Evolutionary conservation across 495 filamentous ascomycete genomes (phyloP).

Genomic region (Penicillium herquei): DNA sequence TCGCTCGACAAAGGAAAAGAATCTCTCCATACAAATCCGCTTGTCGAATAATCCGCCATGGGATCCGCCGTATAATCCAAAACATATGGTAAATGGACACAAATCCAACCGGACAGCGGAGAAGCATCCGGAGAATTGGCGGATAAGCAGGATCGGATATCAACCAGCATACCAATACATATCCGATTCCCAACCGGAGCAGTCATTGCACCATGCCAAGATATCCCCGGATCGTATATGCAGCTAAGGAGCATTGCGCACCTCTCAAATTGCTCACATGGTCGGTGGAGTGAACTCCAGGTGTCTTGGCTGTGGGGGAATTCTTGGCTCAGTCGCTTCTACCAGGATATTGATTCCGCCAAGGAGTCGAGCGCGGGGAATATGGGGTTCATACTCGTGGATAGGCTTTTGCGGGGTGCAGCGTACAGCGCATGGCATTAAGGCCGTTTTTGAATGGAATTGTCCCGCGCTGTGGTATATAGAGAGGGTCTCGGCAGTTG

Average conservation of each 20-base stretch:
- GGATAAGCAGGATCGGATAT: not conserved
- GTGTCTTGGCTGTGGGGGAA: not conserved
- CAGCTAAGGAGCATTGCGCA: too few species aligned
- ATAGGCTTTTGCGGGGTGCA: not conserved
- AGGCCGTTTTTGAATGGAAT: not conserved
- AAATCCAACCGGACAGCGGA: not conserved
- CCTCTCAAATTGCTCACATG: not conserved
- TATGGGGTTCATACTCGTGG: not conserved
- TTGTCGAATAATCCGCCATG: too few species aligned
- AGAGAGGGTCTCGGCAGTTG: not conserved
- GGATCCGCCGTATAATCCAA: not conserved
- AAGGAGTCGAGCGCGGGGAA: not conserved
- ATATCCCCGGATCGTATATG: too few species aligned
- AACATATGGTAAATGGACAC: not conserved
- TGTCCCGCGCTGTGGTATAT: too few species aligned
- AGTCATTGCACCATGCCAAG: not conserved
- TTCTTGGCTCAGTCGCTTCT: not conserved
- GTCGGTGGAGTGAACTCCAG: not conserved
- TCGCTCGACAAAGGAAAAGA: too few species aligned
- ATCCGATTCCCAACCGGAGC: not conserved
- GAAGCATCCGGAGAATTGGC: not conserved
- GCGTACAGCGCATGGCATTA: not conserved
- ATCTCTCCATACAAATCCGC: too few species aligned
- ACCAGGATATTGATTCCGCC: not conserved
- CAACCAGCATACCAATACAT: not conserved